These are phyloP conservation scores for Raddia guianensis DNA, from an alignment of 176 grass and related monocot genomes.

Conservation along the genomic window DNA sequence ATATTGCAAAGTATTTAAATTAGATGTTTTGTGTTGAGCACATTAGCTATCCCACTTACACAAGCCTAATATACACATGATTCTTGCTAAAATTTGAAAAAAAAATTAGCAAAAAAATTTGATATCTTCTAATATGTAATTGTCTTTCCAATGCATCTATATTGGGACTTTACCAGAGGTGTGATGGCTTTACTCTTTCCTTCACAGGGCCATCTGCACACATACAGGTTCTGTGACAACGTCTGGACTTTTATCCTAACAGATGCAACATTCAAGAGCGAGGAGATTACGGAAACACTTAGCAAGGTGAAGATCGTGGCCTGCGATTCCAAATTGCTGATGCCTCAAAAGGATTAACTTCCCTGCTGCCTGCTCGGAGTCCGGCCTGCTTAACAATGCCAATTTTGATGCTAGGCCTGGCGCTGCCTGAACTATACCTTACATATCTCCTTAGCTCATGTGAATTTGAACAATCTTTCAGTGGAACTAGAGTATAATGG, in stretches of 20 bases:
- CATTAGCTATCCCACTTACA: background rate
- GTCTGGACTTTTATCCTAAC: slow-evolving; percentile 87
- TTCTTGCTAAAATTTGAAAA: background rate
- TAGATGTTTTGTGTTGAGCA: slow-evolving; percentile 3
- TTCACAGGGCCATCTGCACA: slow-evolving; percentile 85
- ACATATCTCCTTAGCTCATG: slow-evolving; percentile 3
- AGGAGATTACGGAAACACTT: slow-evolving; percentile 48
- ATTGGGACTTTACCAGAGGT: background rate
- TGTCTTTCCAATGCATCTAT: background rate
- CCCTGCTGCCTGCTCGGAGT: background rate
- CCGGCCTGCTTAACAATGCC: background rate
- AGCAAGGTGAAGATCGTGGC: slow-evolving; percentile 84
- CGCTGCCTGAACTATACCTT: background rate
- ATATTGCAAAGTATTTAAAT: background rate
- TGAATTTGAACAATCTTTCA: background rate
- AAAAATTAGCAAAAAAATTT: background rate
- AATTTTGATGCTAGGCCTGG: slow-evolving; percentile 18
- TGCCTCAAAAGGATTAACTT: slow-evolving; percentile 36
- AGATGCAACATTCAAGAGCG: slow-evolving; percentile 65
- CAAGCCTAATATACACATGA: background rate
- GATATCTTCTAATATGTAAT: background rate
- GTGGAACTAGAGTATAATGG: slow-evolving; percentile 1
- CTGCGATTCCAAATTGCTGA: slow-evolving; percentile 78
- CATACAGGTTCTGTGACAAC: slow-evolving; percentile 89
- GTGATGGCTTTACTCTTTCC: slow-evolving; percentile 23